Percentiles rank a stretch among this genome's conserved stretches.
These are phyloP conservation scores for Nigrospora oryzae DNA, from an alignment of 2,329 filamentous ascomycete genomes.

Conservation along the genomic window DNA sequence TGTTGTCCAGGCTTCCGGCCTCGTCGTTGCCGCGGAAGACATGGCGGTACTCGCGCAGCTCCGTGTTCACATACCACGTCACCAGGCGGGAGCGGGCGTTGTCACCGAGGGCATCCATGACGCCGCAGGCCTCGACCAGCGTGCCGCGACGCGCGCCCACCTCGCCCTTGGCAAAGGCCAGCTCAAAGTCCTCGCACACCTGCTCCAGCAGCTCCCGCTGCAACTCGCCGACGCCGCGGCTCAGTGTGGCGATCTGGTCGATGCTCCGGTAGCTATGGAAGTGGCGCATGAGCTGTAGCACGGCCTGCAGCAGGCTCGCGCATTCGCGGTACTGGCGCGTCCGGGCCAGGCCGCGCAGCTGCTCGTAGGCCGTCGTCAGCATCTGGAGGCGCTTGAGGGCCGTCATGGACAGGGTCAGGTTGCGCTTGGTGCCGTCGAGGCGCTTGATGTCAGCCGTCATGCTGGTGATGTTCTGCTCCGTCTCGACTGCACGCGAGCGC, in stretches of 20 bases:
- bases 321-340: constrained; percentile 91
- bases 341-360: constrained; percentile 74
- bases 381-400: constrained; percentile 95
- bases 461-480: constrained; percentile 90
- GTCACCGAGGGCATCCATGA: constrained; percentile 92
- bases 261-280: constrained; percentile 98
- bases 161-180: constrained; percentile 86
- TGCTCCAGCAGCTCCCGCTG: constrained; percentile 91
- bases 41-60: constrained; percentile 88
- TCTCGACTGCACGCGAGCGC: constrained; percentile 78
- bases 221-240: constrained; percentile 85
- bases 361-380: constrained; percentile 98
- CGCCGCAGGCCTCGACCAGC: constrained; percentile 79
- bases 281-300: constrained; percentile 95
- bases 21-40: constrained; percentile 96
- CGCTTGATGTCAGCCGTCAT: constrained; percentile 99
- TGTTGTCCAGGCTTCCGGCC: constrained; percentile 92
- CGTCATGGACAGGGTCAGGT: constrained; percentile 95
- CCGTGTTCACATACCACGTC: constrained; percentile 97
- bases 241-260: constrained; percentile 91
- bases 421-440: constrained; percentile 91
- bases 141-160: constrained; percentile 60
- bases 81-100: constrained; percentile 73
- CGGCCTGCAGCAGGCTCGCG: constrained; percentile 85
- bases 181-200: constrained; percentile 98